A percentile compares a stretch with the other conserved stretches of the same genome.
Evolutionary conservation across 441 rosid genomes (phyloP).

Genomic region (Arabidopsis hybrid): DNA sequence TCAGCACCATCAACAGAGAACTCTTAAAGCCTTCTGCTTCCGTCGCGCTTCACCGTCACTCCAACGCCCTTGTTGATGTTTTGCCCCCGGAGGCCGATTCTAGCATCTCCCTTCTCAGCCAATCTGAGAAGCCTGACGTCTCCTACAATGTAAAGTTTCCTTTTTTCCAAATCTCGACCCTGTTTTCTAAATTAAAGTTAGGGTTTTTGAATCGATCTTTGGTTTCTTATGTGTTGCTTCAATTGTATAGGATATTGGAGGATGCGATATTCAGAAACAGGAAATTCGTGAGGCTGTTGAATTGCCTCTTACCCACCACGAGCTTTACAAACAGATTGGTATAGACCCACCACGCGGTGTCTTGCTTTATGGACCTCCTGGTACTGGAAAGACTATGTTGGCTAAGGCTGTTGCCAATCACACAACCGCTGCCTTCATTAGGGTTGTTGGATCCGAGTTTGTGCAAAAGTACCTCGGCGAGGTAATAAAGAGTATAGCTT

Average conservation of each 20-base stretch:
- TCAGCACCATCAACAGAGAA: constrained; percentile 93
- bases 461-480: constrained; percentile 99
- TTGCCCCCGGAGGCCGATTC: constrained; percentile 99
- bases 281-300: constrained; percentile 99
- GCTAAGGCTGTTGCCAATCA: constrained; percentile 99
- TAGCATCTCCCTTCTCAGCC: constrained; percentile 92
- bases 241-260: constrained; percentile 86
- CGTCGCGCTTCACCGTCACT: constrained; percentile 96
- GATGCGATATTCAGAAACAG: constrained; percentile 99
- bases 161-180: background rate
- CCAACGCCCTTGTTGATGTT: constrained; percentile 95
- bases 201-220: constrained; percentile 22
- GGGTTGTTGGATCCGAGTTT: constrained; percentile 99
- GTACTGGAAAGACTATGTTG: constrained; percentile 98
- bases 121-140: constrained; percentile 98
- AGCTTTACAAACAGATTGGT: constrained; percentile 95
- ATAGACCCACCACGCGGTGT: constrained; percentile 99
- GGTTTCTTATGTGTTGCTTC: constrained; percentile 3
- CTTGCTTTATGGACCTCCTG: constrained; percentile 97
- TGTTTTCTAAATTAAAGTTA: background rate
- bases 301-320: constrained; percentile 95
- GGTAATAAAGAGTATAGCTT: constrained; percentile 51
- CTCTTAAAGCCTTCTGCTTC: constrained; percentile 95
- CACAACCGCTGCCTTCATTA: constrained; percentile 97
- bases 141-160: constrained; percentile 68